Evolutionary conservation across 176 grass and related monocot species (phyloP), one percentile per base, ranked within the genome.

Genomic region (Phoenix dactylifera): DNA sequence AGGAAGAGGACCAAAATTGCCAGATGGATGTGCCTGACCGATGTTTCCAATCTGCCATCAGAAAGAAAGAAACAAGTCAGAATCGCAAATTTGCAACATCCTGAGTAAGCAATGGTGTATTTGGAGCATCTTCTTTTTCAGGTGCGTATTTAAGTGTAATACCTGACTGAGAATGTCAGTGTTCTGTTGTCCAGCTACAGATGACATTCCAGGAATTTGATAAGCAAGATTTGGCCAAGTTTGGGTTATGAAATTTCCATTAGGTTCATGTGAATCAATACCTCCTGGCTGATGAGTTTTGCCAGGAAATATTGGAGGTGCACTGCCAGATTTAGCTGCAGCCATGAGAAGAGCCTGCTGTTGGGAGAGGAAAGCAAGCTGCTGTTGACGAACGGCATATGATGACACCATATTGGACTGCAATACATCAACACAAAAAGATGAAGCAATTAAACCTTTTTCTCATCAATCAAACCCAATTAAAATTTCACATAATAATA

Each of bases 321-420:
- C 10, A 48, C 19, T 18, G 18, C 26, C 18, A 53, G 64, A 69
- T 69, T 80, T 74, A 19, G 57, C 9, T 15, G 72, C 54, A 50
- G 59, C 72, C 58, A 66, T 70, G 48, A 65, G 66, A 58, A 59
- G 48, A 26, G 29, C 73, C 56, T 82, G 73, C 68, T 82, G 79
- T 23, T 72, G 79, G 32, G 66, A 64, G 30, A 76, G 24, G 70
- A 59, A 70, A 15, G 67, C 67, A 18, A 72, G 32, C 58, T 73
- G 70, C 51, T 82, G 79, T 65, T 82, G 79, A 72, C 72, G 72
- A 35, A 72, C 48, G 51, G 73, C 54, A 67, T 72, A 76, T 70
- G 79, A 73, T 55, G 79, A 76, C 14, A 67, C 62, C 16, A 65
- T 82, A 26, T 63, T 72, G 55, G 73, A 57, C 79, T 82, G 72